phyloP scores from a whole-genome alignment of 2,329 filamentous ascomycete genomes.

The Simplicillium aogashimaense region DNA sequence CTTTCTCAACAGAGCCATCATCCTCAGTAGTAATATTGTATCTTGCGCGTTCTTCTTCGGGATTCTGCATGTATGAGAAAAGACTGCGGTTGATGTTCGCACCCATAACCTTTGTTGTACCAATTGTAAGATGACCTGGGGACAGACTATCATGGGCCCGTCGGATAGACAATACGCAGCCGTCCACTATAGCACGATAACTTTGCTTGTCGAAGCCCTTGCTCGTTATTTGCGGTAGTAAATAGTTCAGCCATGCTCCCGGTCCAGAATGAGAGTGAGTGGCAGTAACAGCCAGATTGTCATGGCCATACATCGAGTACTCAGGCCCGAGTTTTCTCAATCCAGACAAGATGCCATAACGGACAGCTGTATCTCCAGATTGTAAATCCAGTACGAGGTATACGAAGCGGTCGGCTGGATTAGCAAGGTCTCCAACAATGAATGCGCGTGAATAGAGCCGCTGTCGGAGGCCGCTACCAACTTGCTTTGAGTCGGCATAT shows the following conservation, averaged over 20 bases:
- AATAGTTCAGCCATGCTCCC: constrained; percentile 85
- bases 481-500: constrained; percentile 69
- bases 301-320: constrained; percentile 60
- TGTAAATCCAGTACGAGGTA: constrained; percentile 83
- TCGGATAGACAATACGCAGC: constrained; percentile 68
- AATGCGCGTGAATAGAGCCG: constrained; percentile 80
- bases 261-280: constrained; percentile 88
- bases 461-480: constrained; percentile 77
- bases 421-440: constrained; percentile 62
- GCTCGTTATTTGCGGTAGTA: constrained; percentile 81
- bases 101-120: constrained; percentile 48
- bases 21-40: constrained; percentile 39
- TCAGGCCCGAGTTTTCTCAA: constrained; percentile 57
- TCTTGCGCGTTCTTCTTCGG: constrained; percentile 55
- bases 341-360: constrained; percentile 70
- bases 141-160: constrained; percentile 55
- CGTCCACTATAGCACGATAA: constrained; percentile 79
- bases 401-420: constrained; percentile 62
- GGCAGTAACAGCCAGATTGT: constrained; percentile 80
- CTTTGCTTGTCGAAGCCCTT: constrained; percentile 78
- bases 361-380: constrained; percentile 76
- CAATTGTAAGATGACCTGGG: constrained; percentile 58
- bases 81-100: constrained; percentile 79
- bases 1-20: constrained; percentile 54
- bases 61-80: constrained; percentile 77